These are phyloP conservation scores for Auriscalpium orientale DNA, from an alignment of 768 basidiomycete species.

Conservation along the genomic window DNA sequence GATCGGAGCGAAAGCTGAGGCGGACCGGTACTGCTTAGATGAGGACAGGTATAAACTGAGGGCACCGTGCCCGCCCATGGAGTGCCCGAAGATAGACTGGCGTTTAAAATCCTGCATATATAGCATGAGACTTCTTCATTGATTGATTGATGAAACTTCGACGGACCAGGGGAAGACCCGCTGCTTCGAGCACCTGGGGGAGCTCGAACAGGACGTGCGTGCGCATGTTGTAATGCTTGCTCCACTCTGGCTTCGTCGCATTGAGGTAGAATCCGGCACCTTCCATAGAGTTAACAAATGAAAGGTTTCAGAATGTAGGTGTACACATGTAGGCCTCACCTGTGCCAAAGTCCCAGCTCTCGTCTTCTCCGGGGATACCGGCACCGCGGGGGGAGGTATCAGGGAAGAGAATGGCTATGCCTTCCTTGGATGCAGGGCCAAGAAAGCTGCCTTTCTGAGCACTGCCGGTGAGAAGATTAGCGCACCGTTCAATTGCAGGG, in stretches of 20 bases:
- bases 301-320: not conserved
- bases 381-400: conserved; percentile 96
- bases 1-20: conserved; percentile 83
- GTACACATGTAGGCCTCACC: conserved; percentile 31
- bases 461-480: conserved; percentile 28
- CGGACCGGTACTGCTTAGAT: conserved; percentile 71
- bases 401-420: conserved; percentile 88
- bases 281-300: conserved; percentile 8
- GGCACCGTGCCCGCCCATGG: conserved; percentile 97
- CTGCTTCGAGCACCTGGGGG: conserved; percentile 66
- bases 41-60: conserved; percentile 83
- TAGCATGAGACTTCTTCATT: not conserved
- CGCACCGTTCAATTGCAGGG: not conserved
- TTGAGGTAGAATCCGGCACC: conserved; percentile 94
- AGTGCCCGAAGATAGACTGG: conserved; percentile 91
- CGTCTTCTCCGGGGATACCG: conserved; percentile 71
- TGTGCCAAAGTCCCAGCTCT: conserved; percentile 86
- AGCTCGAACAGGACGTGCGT: conserved; percentile 80
- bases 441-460: conserved; percentile 94
- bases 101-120: conserved; percentile 62
- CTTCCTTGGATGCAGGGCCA: conserved; percentile 74
- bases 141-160: not conserved
- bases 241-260: conserved; percentile 70
- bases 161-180: conserved; percentile 72
- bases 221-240: conserved; percentile 83